Conservation (phyloP, 805 yeast genomes). For the Millerozyma miso region DNA sequence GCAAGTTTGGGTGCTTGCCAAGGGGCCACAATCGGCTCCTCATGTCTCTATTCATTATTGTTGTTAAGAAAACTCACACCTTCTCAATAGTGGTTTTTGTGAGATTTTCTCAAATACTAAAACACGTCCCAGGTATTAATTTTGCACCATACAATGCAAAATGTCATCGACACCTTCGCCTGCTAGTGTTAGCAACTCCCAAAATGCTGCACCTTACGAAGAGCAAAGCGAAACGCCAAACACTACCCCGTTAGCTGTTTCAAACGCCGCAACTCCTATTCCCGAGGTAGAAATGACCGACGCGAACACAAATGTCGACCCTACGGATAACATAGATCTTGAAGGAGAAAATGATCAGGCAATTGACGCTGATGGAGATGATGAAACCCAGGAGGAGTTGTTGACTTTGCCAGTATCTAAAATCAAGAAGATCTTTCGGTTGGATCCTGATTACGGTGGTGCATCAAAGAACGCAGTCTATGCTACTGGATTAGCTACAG, state of each 20-base stretch:
- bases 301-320: slow-evolving; percentile 1
- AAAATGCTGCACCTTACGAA: slow-evolving; percentile 3
- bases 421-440: slow-evolving; percentile 66
- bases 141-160: neutral
- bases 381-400: slow-evolving; percentile 20
- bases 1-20: no score
- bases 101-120: neutral
- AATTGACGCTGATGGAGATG: slow-evolving; percentile 16
- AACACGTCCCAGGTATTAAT: neutral
- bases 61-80: no score
- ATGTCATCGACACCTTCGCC: slow-evolving; percentile 11
- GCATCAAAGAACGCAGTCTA: slow-evolving; percentile 71
- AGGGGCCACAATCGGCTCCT: no score
- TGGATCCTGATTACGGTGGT: slow-evolving; percentile 68
- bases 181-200: slow-evolving; percentile 7
- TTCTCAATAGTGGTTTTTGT: no score
- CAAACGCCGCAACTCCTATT: slow-evolving; percentile 6
- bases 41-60: no score
- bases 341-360: slow-evolving; percentile 1
- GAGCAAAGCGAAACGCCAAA: slow-evolving; percentile 15
- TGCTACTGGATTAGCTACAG: slow-evolving; percentile 74
- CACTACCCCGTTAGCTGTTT: slow-evolving; percentile 16
- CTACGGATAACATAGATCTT: neutral
- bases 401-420: slow-evolving; percentile 58
- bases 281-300: slow-evolving; percentile 7